These are phyloP conservation scores for Diaporthe eres DNA, from an alignment of 2,329 filamentous ascomycete genomes.

Conservation along the genomic window DNA sequence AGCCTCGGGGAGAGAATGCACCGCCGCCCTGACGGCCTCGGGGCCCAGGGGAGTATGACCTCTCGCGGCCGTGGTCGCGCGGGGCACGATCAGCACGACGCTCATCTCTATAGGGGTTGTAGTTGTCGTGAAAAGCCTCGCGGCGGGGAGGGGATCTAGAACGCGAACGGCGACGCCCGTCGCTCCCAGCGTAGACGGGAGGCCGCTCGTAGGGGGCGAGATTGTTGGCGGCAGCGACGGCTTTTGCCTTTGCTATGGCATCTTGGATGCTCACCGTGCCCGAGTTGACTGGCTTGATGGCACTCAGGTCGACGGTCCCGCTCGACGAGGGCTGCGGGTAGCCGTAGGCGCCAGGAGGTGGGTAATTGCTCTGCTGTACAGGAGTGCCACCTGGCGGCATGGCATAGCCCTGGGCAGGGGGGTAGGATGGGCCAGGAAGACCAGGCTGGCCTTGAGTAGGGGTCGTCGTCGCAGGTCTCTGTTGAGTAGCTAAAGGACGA, in stretches of 20 bases:
- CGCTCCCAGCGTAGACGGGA: conserved; percentile 58
- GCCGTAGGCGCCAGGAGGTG: conserved; percentile 44
- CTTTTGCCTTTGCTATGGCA: conserved; percentile 87
- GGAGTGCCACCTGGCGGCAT: conserved; percentile 34
- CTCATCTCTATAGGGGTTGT: conserved; percentile 89
- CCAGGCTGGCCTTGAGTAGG: conserved; percentile 41
- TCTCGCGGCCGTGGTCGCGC: conserved; percentile 73
- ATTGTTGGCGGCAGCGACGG: conserved; percentile 85
- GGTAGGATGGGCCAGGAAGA: conserved; percentile 39
- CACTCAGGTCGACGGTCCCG: conserved; percentile 84
- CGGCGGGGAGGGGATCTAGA: conserved; percentile 80
- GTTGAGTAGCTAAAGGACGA: conserved; percentile 34
- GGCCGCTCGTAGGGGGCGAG: conserved; percentile 74
- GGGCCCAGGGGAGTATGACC: conserved; percentile 76
- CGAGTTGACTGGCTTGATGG: conserved; percentile 83
- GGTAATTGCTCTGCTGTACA: conserved; percentile 32
- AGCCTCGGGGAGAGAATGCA: conserved; percentile 72
- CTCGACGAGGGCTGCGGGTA: conserved; percentile 78
- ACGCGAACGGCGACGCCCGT: conserved; percentile 71
- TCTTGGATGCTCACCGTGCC: conserved; percentile 88
- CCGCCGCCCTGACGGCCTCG: conserved; percentile 62
- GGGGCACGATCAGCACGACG: conserved; percentile 76
- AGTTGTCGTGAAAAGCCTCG: conserved; percentile 80
- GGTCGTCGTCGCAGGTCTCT: conserved; percentile 38
- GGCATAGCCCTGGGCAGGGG: conserved; percentile 36